phyloP scores from a whole-genome alignment of 805 yeast species.

The Teunomyces tritomae region DNA sequence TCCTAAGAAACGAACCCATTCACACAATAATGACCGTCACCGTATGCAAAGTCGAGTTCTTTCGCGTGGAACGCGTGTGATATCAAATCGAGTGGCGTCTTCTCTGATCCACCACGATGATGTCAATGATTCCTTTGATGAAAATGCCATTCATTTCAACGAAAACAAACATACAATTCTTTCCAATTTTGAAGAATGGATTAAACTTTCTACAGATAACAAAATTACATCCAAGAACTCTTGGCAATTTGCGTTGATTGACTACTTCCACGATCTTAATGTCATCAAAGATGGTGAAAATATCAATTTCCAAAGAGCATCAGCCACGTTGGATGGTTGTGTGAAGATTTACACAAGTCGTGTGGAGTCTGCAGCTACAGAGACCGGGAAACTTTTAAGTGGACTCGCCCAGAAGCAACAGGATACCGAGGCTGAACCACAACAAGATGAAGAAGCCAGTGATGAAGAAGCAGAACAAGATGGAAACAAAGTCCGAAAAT shows the following conservation, averaged over 20 bases:
- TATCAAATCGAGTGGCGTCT: conserved; percentile 12
- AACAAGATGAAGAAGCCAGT: conserved; percentile 8
- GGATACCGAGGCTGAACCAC: conserved; percentile 7
- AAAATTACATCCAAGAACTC: conserved; percentile 82
- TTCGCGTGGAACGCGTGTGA: conserved; percentile 6
- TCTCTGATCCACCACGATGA: conserved; percentile 4
- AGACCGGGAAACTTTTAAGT: conserved; percentile 33
- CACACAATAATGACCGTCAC: conserved; percentile 4
- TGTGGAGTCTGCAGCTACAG: conserved; percentile 37
- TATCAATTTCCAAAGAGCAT: conserved; percentile 34
- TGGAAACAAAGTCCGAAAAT: conserved; percentile 24
- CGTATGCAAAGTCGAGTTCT: conserved; percentile 1
- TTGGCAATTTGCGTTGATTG: conserved; percentile 90
- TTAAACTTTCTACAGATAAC: conserved; percentile 42
- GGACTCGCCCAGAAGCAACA: conserved; percentile 20
- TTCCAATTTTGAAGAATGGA: conserved; percentile 49
- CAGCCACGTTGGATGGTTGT: conserved; percentile 37
- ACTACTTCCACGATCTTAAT: conserved; percentile 82
- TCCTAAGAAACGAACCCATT: conserved; percentile 12
- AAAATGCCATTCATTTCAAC: conserved; percentile 41
- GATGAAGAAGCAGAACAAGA: conserved; percentile 20
- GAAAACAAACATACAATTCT: conserved; percentile 42
- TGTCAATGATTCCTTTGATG: conserved; percentile 18
- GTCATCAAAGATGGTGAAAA: conserved; percentile 69
- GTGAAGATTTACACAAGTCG: conserved; percentile 35